Base-by-base conservation (phyloP, 805 yeast genomes). In the Scheffersomyces lignosus region DNA sequence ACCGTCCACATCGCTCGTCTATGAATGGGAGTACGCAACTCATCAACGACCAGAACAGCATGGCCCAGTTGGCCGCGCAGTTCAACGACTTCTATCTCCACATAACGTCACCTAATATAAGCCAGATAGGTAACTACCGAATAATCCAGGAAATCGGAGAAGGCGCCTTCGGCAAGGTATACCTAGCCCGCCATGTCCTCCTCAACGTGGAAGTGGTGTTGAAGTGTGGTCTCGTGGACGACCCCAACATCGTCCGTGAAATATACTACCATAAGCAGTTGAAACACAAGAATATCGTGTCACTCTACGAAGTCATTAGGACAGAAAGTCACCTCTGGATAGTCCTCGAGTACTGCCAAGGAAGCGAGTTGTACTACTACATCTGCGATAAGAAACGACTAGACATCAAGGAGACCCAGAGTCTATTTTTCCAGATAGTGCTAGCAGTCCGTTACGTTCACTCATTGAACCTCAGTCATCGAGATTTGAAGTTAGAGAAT, bases 151-250 rank as follows among this genome's bases (percentile, higher is more conserved):
- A 82, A 46, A 83, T 91, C 15, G 98, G 97, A 2, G 89, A 87
- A 50, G 97, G 97, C 7, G 76, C 95, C 3, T 91, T 89, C 71
- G 97, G 98, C 6, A 86, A 85, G 53, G 96, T 89, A 1, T 93
- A 83, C 56, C 64, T 91, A 20, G 98, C 96, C 1, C 70, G 70
- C 25, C 98, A 91, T 52, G 73, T 74, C 34, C 69, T 89, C 31
- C 75, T 96, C 8, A 80, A 80, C 37, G 70, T 79, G n/a, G 81
- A 60, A 41, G 78, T 91, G 3, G 98, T 93, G 13, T 62, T 93
- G 43, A 91, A 91, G 52, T 84, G 88, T 28, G 91, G 95, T 6
- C 65, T 71, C 10, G 79, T 81, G 40, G 77, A 75, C 31, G 95
- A 87, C 54, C 89, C 95, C 22, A 88, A 90, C 52, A 73, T 91